Evolutionary conservation across 1,284 basidiomycete species (phyloP).

Genomic region (Trichosporon sp.): DNA sequence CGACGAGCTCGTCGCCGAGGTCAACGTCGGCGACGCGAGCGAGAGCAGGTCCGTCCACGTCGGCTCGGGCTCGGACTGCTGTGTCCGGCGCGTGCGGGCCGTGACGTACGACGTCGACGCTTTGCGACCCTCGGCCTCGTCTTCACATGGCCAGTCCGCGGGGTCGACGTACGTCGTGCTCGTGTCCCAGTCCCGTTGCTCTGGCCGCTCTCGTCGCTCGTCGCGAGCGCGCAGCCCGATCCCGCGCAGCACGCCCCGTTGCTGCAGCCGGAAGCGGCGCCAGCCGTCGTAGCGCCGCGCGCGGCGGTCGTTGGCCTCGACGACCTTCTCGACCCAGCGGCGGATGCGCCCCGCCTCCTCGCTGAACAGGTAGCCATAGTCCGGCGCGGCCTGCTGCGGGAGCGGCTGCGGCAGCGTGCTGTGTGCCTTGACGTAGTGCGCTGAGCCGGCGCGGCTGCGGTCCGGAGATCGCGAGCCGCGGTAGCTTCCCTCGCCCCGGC

Average conservation of each 20-base stretch:
- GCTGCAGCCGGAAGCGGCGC: not conserved
- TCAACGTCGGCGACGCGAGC: not conserved
- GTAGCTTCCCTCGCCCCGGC: not conserved
- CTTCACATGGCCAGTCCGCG: not conserved
- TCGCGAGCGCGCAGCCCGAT: not conserved
- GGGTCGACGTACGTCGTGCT: not conserved
- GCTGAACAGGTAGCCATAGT: not conserved
- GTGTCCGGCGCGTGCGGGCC: not conserved
- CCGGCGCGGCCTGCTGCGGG: not conserved
- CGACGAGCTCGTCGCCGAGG: not conserved
- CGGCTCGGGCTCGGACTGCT: not conserved
- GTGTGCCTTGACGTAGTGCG: not conserved
- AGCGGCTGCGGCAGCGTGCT: not conserved
- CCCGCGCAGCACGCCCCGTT: not conserved
- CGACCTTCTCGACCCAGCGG: not conserved
- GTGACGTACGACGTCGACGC: not conserved
- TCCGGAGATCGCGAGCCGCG: not conserved
- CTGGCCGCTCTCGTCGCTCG: not conserved
- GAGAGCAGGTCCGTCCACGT: not conserved
- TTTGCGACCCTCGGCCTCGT: not conserved
- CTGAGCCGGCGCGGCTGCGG: not conserved
- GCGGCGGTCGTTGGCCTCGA: not conserved
- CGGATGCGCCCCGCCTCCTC: not conserved
- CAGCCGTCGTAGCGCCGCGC: not conserved
- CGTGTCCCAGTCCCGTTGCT: too few species aligned